Conservation (phyloP, 306 rosid species). For the Urtica urens region DNA sequence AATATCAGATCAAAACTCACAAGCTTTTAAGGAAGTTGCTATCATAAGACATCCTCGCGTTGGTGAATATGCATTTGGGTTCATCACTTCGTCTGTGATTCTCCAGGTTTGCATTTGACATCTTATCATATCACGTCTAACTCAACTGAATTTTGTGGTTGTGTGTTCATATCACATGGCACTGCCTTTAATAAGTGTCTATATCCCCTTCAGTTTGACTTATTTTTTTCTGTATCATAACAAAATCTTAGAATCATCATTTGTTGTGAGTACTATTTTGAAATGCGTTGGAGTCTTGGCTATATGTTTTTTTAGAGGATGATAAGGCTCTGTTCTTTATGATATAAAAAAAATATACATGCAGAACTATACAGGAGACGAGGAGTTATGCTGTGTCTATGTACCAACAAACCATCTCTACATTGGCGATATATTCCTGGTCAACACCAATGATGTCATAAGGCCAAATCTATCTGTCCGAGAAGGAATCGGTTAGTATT, state of each 20-base stretch:
- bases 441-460: constrained; percentile 59
- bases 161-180: no score
- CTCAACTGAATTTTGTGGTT: no score
- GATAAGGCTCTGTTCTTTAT: no score
- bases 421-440: constrained; percentile 77
- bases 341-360: no score
- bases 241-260: no score
- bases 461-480: constrained; percentile 84
- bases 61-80: constrained; percentile 93
- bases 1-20: constrained; percentile 69
- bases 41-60: constrained; percentile 87
- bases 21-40: constrained; percentile 92
- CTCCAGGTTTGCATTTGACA: constrained; percentile 89
- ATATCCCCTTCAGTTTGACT: no score
- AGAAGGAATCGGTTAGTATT: constrained; percentile 88
- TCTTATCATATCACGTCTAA: no score
- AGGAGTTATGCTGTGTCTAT: constrained; percentile 79
- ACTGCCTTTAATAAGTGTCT: no score
- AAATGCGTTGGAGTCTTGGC: no score
- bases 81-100: constrained; percentile 69
- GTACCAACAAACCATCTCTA: constrained; percentile 91
- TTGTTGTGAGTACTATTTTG: no score
- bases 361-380: constrained; percentile 79
- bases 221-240: no score
- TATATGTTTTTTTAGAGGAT: no score